These are phyloP conservation scores for Ogataea methylovora DNA, from an alignment of 805 yeast genomes.

Conservation along the genomic window DNA sequence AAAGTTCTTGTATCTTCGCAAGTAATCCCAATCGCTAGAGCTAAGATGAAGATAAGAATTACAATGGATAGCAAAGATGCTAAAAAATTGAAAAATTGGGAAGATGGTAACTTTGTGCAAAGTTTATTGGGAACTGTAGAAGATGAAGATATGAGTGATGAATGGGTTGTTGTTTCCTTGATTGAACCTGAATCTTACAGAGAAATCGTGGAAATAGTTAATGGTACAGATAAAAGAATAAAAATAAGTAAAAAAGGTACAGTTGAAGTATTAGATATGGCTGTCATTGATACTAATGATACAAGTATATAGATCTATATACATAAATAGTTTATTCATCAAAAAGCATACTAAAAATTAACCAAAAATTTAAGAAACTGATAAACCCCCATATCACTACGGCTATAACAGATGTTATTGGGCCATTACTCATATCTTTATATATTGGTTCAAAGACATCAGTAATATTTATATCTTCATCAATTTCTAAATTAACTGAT, in stretches of 20 bases:
- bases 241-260: conserved; percentile 43
- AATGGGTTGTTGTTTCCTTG: conserved; percentile 53
- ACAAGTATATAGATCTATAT: conserved; percentile 5
- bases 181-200: conserved; percentile 85
- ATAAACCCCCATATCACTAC: conserved; percentile 63
- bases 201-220: conserved; percentile 55
- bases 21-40: conserved; percentile 87
- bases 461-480: not conserved
- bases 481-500: conserved; percentile 10
- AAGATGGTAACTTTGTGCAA: conserved; percentile 11
- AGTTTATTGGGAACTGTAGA: conserved; percentile 35
- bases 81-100: conserved; percentile 26
- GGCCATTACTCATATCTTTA: conserved; percentile 68
- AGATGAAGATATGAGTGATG: conserved; percentile 27
- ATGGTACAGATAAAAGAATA: conserved; percentile 30
- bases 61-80: conserved; percentile 47
- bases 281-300: conserved; percentile 64
- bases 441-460: conserved; percentile 12
- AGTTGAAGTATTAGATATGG: conserved; percentile 82
- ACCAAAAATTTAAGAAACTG: conserved; percentile 62
- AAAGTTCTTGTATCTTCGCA: conserved; percentile 69
- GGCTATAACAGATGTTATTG: conserved; percentile 44
- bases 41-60: conserved; percentile 84
- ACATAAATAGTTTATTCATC: not conserved
- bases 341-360: conserved; percentile 32